phyloP scores from a whole-genome alignment of 2,329 filamentous ascomycete species.

The Colletotrichum sp. region DNA sequence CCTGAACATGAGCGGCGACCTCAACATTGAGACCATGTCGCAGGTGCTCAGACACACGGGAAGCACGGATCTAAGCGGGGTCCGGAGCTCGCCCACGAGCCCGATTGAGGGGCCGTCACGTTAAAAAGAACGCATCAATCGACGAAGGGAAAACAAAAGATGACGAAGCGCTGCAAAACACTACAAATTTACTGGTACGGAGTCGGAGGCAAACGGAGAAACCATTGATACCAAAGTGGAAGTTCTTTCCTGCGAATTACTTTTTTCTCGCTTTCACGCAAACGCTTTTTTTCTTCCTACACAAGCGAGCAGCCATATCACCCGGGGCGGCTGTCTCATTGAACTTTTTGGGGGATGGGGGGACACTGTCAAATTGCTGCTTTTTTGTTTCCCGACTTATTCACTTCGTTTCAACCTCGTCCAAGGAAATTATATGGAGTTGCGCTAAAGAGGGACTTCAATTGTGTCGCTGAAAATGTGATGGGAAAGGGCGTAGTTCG shows the following conservation, averaged over 20 bases:
- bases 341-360: neutral
- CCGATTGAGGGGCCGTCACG: constrained; percentile 50
- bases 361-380: neutral
- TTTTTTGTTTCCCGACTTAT: neutral
- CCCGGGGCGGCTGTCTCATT: neutral
- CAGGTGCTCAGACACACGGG: constrained; percentile 86
- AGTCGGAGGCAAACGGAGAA: constrained; percentile 20
- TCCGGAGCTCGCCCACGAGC: constrained; percentile 63
- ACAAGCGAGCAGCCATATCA: neutral
- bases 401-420: neutral
- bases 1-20: constrained; percentile 64
- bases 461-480: neutral
- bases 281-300: neutral
- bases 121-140: neutral
- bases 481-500: neutral
- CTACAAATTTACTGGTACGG: constrained; percentile 8
- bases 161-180: neutral
- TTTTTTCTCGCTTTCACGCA: neutral
- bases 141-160: neutral
- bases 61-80: constrained; percentile 74
- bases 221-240: constrained; percentile 23
- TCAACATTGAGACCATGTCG: constrained; percentile 93
- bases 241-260: neutral
- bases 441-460: neutral
- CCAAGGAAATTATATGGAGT: neutral